phyloP scores from a whole-genome alignment of 257 asterid species.

The Gardenia jasminoides region DNA sequence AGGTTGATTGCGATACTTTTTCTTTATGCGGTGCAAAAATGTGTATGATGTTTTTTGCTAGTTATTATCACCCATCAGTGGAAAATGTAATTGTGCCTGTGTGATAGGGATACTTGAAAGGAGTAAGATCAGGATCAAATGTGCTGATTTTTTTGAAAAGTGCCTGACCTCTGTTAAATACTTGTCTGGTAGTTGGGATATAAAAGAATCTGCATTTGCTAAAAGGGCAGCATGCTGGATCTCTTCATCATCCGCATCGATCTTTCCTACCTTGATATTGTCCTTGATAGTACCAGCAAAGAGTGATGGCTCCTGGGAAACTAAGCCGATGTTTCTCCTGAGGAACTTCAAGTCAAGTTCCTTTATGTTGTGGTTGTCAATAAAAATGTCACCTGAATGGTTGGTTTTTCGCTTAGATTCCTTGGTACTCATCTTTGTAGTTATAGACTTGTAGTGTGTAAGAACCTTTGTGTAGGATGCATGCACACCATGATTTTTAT shows the following conservation, averaged over 20 bases:
- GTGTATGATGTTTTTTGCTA: not conserved
- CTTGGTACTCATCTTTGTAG: not conserved
- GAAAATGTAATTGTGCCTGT: not conserved
- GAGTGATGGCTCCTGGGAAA: conserved; percentile 85
- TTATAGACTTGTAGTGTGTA: not conserved
- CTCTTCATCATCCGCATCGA: conserved; percentile 55
- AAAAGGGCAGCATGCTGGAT: conserved; percentile 55
- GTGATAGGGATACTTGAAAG: not conserved
- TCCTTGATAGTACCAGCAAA: conserved; percentile 73
- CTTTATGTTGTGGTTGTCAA: conserved; percentile 64
- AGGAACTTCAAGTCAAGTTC: conserved; percentile 69
- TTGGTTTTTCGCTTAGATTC: not conserved
- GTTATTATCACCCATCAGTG: not conserved
- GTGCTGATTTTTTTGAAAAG: not conserved
- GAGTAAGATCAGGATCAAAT: not conserved
- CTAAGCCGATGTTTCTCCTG: conserved; percentile 71
- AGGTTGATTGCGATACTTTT: not conserved
- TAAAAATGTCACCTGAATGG: conserved; percentile 56
- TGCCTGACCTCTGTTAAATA: conserved; percentile 65
- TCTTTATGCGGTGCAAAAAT: not conserved
- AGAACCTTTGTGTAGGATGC: not conserved
- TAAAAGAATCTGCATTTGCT: conserved; percentile 86
- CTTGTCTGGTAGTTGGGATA: conserved; percentile 65
- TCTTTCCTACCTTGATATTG: conserved; percentile 65
- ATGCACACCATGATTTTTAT: not conserved